phyloP scores from a whole-genome alignment of 2,329 filamentous ascomycete genomes.

The Colletotrichum higginsianum region DNA sequence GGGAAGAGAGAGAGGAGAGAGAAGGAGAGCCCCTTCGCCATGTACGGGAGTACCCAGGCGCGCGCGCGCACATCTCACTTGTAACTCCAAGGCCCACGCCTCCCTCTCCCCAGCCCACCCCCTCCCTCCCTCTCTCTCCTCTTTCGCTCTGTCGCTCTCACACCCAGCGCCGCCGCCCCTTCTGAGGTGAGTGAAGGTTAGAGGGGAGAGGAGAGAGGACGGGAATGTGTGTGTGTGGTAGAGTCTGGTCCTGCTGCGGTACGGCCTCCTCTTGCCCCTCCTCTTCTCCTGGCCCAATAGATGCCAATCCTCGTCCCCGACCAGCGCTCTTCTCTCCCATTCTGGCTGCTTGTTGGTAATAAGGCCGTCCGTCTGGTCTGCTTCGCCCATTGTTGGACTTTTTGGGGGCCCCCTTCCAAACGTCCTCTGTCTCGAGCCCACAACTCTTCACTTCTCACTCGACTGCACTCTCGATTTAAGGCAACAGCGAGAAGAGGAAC shows the following conservation, averaged over 20 bases:
- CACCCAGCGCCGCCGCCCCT: constrained; percentile 8
- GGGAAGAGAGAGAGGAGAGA: background rate
- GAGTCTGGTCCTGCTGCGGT: constrained; percentile 8
- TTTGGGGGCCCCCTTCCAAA: constrained; percentile 30
- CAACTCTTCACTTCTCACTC: constrained; percentile 35
- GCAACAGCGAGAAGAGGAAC: constrained; percentile 18
- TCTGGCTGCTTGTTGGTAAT: constrained; percentile 28
- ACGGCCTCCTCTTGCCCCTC: constrained; percentile 20
- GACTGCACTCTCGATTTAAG: constrained; percentile 24
- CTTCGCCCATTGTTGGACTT: constrained; percentile 39
- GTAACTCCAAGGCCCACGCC: constrained; percentile 14
- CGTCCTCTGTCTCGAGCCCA: constrained; percentile 38
- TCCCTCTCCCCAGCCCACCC: constrained; percentile 23
- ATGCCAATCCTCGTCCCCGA: constrained; percentile 36
- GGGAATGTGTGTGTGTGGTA: constrained; percentile 19
- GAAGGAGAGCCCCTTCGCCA: background rate
- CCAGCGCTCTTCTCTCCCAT: constrained; percentile 35
- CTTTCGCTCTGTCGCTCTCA: constrained; percentile 14
- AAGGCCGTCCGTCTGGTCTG: constrained; percentile 38
- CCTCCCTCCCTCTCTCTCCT: constrained; percentile 31
- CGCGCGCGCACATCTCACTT: constrained; percentile 1
- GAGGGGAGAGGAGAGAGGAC: constrained; percentile 3
- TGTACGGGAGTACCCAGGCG: background rate
- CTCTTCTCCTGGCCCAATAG: constrained; percentile 38
- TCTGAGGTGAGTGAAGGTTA: constrained; percentile 13